Conservation (phyloP, 495 filamentous ascomycete species). For the Xylaria palmicola region DNA sequence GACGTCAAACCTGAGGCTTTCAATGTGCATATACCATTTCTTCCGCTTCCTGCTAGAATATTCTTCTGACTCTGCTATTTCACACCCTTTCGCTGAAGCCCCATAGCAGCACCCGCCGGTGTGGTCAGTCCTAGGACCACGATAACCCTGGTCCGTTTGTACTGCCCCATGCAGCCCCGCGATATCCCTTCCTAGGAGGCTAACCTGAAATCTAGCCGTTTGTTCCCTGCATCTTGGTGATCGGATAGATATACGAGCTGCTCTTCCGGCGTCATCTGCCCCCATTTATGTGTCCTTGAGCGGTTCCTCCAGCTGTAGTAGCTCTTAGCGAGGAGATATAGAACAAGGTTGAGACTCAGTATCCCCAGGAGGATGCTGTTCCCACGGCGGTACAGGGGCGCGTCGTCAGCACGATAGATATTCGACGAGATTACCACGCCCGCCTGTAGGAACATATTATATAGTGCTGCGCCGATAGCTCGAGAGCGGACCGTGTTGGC, state of each 20-base stretch:
- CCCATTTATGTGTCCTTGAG: slow-evolving; percentile 38
- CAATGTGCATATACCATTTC: too few species aligned
- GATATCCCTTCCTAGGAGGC: slow-evolving; percentile 29
- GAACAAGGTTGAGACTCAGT: slow-evolving; percentile 48
- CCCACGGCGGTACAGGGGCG: slow-evolving; percentile 63
- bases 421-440: slow-evolving; percentile 55
- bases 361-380: slow-evolving; percentile 64
- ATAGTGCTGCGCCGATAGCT: slow-evolving; percentile 61
- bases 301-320: slow-evolving; percentile 66
- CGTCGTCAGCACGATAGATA: slow-evolving; percentile 64
- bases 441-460: slow-evolving; percentile 75
- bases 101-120: too few species aligned
- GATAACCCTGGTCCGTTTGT: too few species aligned
- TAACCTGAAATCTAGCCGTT: slow-evolving; percentile 61
- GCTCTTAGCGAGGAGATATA: slow-evolving; percentile 57
- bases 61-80: too few species aligned
- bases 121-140: too few species aligned
- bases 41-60: too few species aligned
- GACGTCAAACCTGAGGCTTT: too few species aligned
- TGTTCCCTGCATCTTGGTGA: slow-evolving; percentile 68
- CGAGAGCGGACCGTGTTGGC: slow-evolving; percentile 64
- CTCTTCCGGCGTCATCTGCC: slow-evolving; percentile 61
- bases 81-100: too few species aligned
- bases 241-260: slow-evolving; percentile 61
- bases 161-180: background rate